Percentiles rank a stretch among this genome's conserved stretches.
These are phyloP conservation scores for Didymella arachidicola DNA, from an alignment of 2,329 filamentous ascomycete genomes.

Conservation along the genomic window DNA sequence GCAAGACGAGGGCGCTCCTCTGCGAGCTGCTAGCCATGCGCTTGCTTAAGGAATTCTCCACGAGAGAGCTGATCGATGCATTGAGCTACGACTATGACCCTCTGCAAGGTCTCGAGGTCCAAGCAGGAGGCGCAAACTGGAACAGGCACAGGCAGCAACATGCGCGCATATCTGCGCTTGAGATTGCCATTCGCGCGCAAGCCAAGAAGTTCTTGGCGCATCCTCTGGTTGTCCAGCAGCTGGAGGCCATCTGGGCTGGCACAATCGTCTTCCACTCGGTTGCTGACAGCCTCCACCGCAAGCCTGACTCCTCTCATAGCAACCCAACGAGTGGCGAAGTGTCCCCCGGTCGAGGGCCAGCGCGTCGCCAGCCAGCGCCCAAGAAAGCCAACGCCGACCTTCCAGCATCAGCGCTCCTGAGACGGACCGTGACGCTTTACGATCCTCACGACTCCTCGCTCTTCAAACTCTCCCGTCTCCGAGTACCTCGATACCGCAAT, in stretches of 20 bases:
- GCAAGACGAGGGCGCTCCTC: slow-evolving; percentile 83
- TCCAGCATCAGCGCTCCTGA: slow-evolving; percentile 54
- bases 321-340: slow-evolving; percentile 34
- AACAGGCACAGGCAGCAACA: slow-evolving; percentile 55
- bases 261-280: slow-evolving; percentile 93
- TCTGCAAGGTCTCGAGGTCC: slow-evolving; percentile 76
- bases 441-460: slow-evolving; percentile 88
- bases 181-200: slow-evolving; percentile 90
- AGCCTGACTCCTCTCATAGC: slow-evolving; percentile 50
- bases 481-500: slow-evolving; percentile 90
- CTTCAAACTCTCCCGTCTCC: slow-evolving; percentile 88
- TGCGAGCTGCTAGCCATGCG: slow-evolving; percentile 92
- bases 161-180: slow-evolving; percentile 85
- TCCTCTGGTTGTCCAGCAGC: slow-evolving; percentile 87
- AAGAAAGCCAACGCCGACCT: slow-evolving; percentile 37
- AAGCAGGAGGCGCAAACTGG: slow-evolving; percentile 38
- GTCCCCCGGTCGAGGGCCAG: slow-evolving; percentile 44
- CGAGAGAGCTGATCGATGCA: slow-evolving; percentile 89
- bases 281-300: slow-evolving; percentile 82
- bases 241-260: slow-evolving; percentile 97
- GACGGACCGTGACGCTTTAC: slow-evolving; percentile 85
- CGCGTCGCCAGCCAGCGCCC: slow-evolving; percentile 37
- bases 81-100: slow-evolving; percentile 96
- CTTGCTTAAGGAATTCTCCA: slow-evolving; percentile 86
- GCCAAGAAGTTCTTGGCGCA: slow-evolving; percentile 93